A percentile compares a stretch with the other conserved stretches of the same genome.
Conservation (phyloP, 2,329 filamentous ascomycete species). For the Triangularia setosa region DNA sequence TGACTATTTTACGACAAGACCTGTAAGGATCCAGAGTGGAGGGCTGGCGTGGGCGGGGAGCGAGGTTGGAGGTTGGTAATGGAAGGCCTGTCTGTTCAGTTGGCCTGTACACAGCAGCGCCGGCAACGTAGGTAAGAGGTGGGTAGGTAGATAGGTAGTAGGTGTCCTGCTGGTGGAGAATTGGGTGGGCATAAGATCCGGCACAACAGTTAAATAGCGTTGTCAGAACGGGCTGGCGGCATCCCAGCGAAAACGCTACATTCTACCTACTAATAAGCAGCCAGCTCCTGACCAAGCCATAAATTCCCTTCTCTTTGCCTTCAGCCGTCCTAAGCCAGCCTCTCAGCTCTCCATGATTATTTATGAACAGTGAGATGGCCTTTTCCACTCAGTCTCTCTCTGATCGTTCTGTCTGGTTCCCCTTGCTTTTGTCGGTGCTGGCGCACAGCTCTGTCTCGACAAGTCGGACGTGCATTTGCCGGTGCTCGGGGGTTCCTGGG, state of each 20-base stretch:
- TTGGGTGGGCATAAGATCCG: neutral
- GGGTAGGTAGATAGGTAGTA: neutral
- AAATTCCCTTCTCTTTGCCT: neutral
- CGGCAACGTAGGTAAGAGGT: neutral
- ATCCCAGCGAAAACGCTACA: neutral
- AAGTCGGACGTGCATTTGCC: neutral
- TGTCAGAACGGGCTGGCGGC: slow-evolving; percentile 5
- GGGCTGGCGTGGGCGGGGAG: neutral
- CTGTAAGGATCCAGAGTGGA: neutral
- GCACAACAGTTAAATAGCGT: slow-evolving; percentile 6
- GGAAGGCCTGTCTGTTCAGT: neutral
- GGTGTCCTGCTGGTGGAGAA: slow-evolving; percentile 6
- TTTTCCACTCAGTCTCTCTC: neutral
- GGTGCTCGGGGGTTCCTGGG: slow-evolving; percentile 2
- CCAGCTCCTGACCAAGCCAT: neutral
- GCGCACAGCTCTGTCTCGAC: neutral
- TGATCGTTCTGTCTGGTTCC: neutral
- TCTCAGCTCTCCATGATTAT: neutral
- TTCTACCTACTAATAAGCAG: too few relatives aligned
- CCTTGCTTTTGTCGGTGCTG: neutral
- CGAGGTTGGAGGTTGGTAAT: neutral
- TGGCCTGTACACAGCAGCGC: neutral
- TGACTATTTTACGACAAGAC: neutral
- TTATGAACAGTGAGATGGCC: neutral
- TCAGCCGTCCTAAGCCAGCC: neutral